phyloP scores from a whole-genome alignment of 2,329 filamentous ascomycete species.

The Fusarium dimerum region DNA sequence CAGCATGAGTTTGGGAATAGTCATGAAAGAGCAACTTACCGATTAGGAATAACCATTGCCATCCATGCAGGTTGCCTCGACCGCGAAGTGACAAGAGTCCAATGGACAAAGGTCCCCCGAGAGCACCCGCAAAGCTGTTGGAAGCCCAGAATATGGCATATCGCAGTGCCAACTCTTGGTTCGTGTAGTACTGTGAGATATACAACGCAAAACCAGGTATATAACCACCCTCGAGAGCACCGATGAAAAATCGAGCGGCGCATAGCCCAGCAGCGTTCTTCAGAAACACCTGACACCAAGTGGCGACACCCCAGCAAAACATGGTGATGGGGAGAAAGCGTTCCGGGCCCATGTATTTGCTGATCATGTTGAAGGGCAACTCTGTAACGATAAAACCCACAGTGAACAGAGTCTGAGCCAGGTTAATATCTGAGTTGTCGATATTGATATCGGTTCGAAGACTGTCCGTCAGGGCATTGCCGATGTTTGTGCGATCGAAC shows the following conservation, averaged over 20 bases:
- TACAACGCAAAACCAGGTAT: slow-evolving; percentile 35
- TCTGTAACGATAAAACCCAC: slow-evolving; percentile 51
- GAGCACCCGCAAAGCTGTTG: slow-evolving; percentile 29
- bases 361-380: slow-evolving; percentile 32
- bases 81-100: slow-evolving; percentile 30
- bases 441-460: slow-evolving; percentile 50
- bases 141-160: slow-evolving; percentile 35
- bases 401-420: slow-evolving; percentile 52
- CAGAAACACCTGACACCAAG: slow-evolving; percentile 32
- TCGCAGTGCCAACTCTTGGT: slow-evolving; percentile 30
- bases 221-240: slow-evolving; percentile 34
- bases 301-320: slow-evolving; percentile 32
- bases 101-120: slow-evolving; percentile 29
- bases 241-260: slow-evolving; percentile 31
- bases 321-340: slow-evolving; percentile 32
- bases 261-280: slow-evolving; percentile 27
- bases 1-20: not conserved
- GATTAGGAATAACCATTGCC: slow-evolving; percentile 35
- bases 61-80: slow-evolving; percentile 25
- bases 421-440: slow-evolving; percentile 51
- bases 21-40: slow-evolving; percentile 13
- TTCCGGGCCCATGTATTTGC: slow-evolving; percentile 29
- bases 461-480: slow-evolving; percentile 53
- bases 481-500: slow-evolving; percentile 43
- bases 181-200: slow-evolving; percentile 33